phyloP scores from a whole-genome alignment of 306 rosid genomes.

The Trifolium fragiferum region DNA sequence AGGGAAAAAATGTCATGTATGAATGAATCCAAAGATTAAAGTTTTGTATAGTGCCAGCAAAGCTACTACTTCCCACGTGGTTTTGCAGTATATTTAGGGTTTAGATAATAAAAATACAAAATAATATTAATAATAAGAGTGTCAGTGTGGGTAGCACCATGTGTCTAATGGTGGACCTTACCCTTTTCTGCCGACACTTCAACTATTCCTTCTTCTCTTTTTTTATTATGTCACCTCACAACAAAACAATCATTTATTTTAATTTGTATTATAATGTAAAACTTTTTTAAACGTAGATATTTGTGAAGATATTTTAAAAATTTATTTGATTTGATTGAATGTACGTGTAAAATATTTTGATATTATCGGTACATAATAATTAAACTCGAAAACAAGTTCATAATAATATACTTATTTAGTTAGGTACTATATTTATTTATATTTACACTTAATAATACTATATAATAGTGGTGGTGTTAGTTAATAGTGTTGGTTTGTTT shows the following conservation, averaged over 20 bases:
- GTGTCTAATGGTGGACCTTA: constrained; percentile 44
- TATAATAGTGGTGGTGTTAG: constrained; percentile 1
- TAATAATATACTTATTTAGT: not conserved
- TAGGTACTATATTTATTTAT: not conserved
- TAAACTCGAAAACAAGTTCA: no score
- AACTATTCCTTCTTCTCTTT: constrained; percentile 41
- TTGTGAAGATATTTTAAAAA: no score
- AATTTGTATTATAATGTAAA: no score
- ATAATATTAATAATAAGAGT: not conserved
- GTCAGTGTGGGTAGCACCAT: constrained; percentile 33
- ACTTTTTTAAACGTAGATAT: no score
- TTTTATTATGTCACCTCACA: constrained; percentile 50
- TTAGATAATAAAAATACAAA: constrained; percentile 19
- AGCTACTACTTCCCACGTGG: constrained; percentile 57
- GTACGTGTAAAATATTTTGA: no score
- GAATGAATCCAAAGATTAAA: constrained; percentile 35
- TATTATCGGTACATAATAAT: no score
- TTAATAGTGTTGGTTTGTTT: not conserved
- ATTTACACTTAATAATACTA: not conserved
- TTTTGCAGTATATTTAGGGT: constrained; percentile 33
- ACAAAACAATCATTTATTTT: not conserved
- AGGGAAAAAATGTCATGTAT: constrained; percentile 42
- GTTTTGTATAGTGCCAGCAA: constrained; percentile 21
- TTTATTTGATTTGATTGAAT: no score
- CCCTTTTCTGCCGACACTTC: constrained; percentile 70